Evolutionary conservation across 2,329 filamentous ascomycete genomes (phyloP), one percentile per base, ranked within the genome.

Genomic region (Exophiala calicioides): DNA sequence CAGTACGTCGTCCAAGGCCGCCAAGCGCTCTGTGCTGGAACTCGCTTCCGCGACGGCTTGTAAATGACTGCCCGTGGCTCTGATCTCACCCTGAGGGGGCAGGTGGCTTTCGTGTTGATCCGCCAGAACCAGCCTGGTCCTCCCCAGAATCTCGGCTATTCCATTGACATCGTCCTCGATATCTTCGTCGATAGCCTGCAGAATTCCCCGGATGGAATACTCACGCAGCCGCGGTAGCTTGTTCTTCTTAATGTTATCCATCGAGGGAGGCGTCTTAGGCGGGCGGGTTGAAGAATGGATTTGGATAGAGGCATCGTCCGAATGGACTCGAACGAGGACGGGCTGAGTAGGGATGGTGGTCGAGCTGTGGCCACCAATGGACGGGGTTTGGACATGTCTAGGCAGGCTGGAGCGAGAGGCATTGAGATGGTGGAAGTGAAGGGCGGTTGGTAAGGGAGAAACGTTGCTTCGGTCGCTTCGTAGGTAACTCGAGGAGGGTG

Each of bases 91-190:
- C 44, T 81, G 67, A 0, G 80, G 80, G 16, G 80, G 80, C 26
- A 82, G 72, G 62, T 84, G 80, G 32, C 79, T 78, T 24, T 73
- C 75, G 60, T 84, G 81, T 60, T 83, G 79, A 58, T 83, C 79
- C 7, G 80, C 79, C 49, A 84, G 65, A 56, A 79, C 82, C 59
- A 82, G 67, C 55, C 75, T 75, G 62, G 78, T 83, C 49, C 78
- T 71, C 3, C 80, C 80, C 55, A 78, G 81, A 50, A 84, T 82
- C 57, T 82, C 78, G 18, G 80, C 79, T 55, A 84, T 83, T 12
- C 78, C 77, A 58, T 82, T 77, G 42, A 84, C 71, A 7, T 79
- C 79, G 10, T 67, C 66, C 52, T 76, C 68, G 35, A 83, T 79
- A 55, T 82, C 79, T 9, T 77, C 74, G 45, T 81, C 77, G 44